Conservation (phyloP, 331 rosid species). For the Quercus lobata region DNA sequence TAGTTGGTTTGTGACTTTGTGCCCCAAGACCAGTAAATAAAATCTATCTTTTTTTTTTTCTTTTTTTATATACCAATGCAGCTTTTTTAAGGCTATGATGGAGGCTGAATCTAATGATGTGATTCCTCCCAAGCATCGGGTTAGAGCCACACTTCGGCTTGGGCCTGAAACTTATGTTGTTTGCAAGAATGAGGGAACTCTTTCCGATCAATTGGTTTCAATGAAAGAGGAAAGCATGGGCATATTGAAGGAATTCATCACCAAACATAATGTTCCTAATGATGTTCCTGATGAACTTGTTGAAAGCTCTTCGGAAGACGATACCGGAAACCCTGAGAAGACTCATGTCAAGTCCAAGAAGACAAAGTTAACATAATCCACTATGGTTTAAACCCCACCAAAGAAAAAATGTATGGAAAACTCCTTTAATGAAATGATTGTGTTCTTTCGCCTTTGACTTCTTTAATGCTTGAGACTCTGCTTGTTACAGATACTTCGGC, state of each 20-base stretch:
- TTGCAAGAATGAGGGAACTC: constrained; percentile 33
- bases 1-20: not conserved
- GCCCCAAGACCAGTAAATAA: not conserved
- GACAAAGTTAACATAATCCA: constrained; percentile 49
- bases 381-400: not conserved
- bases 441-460: too few species aligned
- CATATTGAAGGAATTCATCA: constrained; percentile 77
- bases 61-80: not conserved
- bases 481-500: too few species aligned
- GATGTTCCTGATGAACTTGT: constrained; percentile 71
- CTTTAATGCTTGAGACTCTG: too few species aligned
- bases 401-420: not conserved
- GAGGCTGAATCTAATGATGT: constrained; percentile 38
- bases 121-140: constrained; percentile 26
- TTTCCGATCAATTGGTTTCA: constrained; percentile 64
- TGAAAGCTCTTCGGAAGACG: constrained; percentile 64
- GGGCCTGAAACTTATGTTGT: constrained; percentile 58
- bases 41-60: not conserved
- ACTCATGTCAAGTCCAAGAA: constrained; percentile 58
- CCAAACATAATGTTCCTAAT: constrained; percentile 73
- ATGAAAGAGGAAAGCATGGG: constrained; percentile 68
- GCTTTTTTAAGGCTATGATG: constrained; percentile 23
- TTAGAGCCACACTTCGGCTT: constrained; percentile 49
- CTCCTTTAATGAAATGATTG: not conserved
- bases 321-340: constrained; percentile 33